Evolutionary conservation across 2,329 filamentous ascomycete species (phyloP), one percentile per base, ranked within the genome.

Genomic region (Didymella lethalis): DNA sequence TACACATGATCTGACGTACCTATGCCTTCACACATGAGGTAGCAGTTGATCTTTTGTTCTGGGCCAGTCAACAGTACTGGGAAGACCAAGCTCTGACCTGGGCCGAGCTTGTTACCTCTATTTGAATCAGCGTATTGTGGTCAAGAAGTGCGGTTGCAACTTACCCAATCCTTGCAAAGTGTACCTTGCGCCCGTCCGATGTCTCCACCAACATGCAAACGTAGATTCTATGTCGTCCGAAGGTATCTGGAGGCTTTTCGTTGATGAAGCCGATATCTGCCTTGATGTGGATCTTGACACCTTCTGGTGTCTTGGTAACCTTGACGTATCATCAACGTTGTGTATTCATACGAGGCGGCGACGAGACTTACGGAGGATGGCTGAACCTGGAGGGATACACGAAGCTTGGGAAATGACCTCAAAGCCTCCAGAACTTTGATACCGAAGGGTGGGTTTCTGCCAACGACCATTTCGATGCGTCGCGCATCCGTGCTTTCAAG

Each of bases 1-100:
- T 2, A 16, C 6, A 20, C 8, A 29, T 11, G n/a, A 0, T 2
- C 8, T 1, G 7, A 59, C 77, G 61, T 74, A 86, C 85, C 91
- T 67, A 98, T 90, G 43, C 92, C 89, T 77, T 97, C 94, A 64
- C 93, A 98, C 75, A 91, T 90, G 48, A 93, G 82, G 70, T 88
- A 86, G 60, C 88, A 91, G 25, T 83, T 83, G 32, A 95, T 84
- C 3, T 82, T 78, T 56, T 89, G 85, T 18, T 85, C 83, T 0
- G 80, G 73, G 4, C 79, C 79, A 1, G 75, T 83, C 20, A 92
- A 72, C 0, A 84, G 78, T 0, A 88, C 84, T 20, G 78, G 84
- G 62, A 90, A 89, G 0, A 81, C 75, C 2, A 93, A 71, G 10
- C 88, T 84, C 25, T 89, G 85, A 0, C 83, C 84, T 5, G 81